Conservation (phyloP, 371 early-diverging fungal genomes). For the Astathelohania contejeani region DNA sequence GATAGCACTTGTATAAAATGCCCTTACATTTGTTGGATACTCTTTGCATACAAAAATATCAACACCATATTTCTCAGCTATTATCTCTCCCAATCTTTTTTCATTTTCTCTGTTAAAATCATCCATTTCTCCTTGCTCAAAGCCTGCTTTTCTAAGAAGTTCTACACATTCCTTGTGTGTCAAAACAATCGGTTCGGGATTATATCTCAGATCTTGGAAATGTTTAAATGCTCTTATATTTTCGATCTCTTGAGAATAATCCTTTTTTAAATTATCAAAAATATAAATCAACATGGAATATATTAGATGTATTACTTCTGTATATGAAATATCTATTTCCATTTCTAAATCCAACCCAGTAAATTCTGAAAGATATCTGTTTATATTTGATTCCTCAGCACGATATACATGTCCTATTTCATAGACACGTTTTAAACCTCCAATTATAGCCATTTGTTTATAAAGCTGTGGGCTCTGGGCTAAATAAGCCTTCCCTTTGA, state of each 20-base stretch:
- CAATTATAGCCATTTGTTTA: constrained; percentile 96
- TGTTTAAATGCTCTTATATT: constrained; percentile 73
- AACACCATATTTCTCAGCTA: constrained; percentile 77
- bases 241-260: constrained; percentile 66
- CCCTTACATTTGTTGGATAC: constrained; percentile 83
- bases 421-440: constrained; percentile 89
- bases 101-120: constrained; percentile 69
- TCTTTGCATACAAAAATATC: constrained; percentile 97
- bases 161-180: constrained; percentile 73
- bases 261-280: constrained; percentile 65
- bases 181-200: constrained; percentile 67
- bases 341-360: constrained; percentile 97
- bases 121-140: constrained; percentile 65
- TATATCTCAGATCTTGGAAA: constrained; percentile 70
- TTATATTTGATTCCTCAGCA: constrained; percentile 93
- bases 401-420: constrained; percentile 98
- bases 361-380: constrained; percentile 98
- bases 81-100: constrained; percentile 70
- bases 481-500: constrained; percentile 75
- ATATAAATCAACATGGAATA: constrained; percentile 76
- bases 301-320: constrained; percentile 74
- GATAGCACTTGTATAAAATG: constrained; percentile 98
- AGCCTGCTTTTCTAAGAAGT: constrained; percentile 67
- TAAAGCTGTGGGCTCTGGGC: constrained; percentile 98
- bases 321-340: constrained; percentile 90